These are phyloP conservation scores for Papilionanthe hybrid DNA, from an alignment of 116 monocot species.

Conservation along the genomic window DNA sequence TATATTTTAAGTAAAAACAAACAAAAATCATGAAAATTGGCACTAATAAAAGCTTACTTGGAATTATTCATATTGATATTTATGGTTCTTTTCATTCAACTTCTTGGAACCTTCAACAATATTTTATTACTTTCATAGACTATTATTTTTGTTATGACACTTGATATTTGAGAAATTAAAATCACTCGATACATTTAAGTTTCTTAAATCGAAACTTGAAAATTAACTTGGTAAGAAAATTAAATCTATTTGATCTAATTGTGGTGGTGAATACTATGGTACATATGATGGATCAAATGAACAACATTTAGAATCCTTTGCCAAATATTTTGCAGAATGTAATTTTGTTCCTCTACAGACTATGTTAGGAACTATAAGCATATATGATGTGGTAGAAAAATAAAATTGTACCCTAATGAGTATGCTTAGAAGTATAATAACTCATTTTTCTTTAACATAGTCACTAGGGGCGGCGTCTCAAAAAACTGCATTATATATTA, in stretches of 20 bases:
- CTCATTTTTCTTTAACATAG: background rate
- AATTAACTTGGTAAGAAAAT: too few relatives aligned
- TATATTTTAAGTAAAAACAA: conserved; percentile 3
- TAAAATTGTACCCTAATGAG: background rate
- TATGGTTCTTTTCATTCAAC: background rate
- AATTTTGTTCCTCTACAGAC: conserved; percentile 2
- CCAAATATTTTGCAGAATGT: too few relatives aligned
- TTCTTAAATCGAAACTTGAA: background rate
- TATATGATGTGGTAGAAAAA: background rate
- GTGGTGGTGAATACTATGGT: too few relatives aligned
- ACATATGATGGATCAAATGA: too few relatives aligned
- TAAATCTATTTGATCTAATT: too few relatives aligned
- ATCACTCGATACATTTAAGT: background rate
- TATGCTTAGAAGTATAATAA: background rate
- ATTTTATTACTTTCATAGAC: conserved; percentile 7
- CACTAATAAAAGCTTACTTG: background rate
- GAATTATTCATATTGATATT: conserved; percentile 5
- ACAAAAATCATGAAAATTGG: background rate
- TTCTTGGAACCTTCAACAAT: background rate
- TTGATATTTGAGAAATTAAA: background rate
- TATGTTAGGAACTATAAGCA: background rate
- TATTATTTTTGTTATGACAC: background rate
- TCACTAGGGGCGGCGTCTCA: too few relatives aligned
- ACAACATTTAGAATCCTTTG: too few relatives aligned
- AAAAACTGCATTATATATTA: too few relatives aligned